phyloP scores from a whole-genome alignment of 2,329 filamentous ascomycete genomes.

The Phaeosphaeriaceae sp. region DNA sequence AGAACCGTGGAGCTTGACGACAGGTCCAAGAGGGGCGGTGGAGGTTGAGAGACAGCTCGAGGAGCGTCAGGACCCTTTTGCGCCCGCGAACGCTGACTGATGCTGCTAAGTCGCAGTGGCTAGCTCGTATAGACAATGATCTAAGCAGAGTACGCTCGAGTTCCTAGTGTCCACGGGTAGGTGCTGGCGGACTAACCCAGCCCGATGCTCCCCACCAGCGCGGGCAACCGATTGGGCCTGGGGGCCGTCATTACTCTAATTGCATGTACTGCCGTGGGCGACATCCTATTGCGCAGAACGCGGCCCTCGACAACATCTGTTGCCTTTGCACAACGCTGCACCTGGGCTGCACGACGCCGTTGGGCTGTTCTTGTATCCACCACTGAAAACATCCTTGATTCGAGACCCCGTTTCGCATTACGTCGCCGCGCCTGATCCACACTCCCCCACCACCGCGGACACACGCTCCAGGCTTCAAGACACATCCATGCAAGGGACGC shows the following conservation, averaged over 20 bases:
- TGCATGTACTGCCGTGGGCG: background rate
- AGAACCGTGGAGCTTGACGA: background rate
- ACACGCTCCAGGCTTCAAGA: constrained; percentile 9
- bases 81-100: background rate
- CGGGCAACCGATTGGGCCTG: constrained; percentile 8
- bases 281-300: too few species aligned
- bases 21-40: background rate
- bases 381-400: constrained; percentile 5
- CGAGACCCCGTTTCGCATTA: constrained; percentile 3
- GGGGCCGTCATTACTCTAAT: background rate
- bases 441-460: constrained; percentile 7
- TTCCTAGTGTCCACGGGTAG: too few species aligned
- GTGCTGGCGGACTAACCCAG: background rate
- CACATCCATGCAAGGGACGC: constrained; percentile 1
- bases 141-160: background rate
- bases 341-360: too few species aligned
- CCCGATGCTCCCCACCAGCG: background rate
- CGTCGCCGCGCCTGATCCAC: constrained; percentile 11
- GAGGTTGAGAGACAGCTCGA: background rate
- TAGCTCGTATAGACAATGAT: background rate
- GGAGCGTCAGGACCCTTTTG: background rate
- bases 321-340: background rate
- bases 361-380: too few species aligned
- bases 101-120: background rate
- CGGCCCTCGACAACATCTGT: background rate